Evolutionary conservation across 371 early-diverging fungal genomes (phyloP).

Genomic region (Funneliformis caledonium): DNA sequence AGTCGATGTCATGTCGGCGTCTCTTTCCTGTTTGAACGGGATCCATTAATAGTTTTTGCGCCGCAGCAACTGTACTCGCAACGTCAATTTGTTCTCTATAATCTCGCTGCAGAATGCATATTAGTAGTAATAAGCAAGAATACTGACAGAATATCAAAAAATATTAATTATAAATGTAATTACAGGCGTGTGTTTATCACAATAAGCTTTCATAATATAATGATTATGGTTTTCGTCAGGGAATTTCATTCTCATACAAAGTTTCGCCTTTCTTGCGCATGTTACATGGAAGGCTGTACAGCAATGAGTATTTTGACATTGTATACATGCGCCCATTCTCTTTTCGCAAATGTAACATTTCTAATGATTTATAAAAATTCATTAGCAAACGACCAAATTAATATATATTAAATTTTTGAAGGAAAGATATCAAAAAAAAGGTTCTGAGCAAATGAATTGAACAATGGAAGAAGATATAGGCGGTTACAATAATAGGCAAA

Average conservation of each 20-base stretch:
- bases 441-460: too few species aligned
- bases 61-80: conserved; percentile 46
- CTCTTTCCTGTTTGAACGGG: conserved; percentile 40
- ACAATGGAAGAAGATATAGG: too few species aligned
- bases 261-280: conserved; percentile 86
- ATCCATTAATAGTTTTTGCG: conserved; percentile 49
- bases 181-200: conserved; percentile 86
- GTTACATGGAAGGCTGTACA: conserved; percentile 93
- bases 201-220: conserved; percentile 67
- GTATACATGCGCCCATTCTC: conserved; percentile 91
- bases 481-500: not conserved
- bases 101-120: conserved; percentile 50
- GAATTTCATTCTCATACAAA: conserved; percentile 85
- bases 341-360: conserved; percentile 88
- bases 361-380: conserved; percentile 40
- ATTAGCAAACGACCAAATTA: conserved; percentile 23
- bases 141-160: not conserved
- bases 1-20: conserved; percentile 41
- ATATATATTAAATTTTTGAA: not conserved
- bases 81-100: conserved; percentile 64
- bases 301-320: conserved; percentile 91
- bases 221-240: conserved; percentile 61
- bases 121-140: conserved; percentile 5
- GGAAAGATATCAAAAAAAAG: too few species aligned
- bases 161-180: conserved; percentile 2